A percentile compares a stretch with the other conserved stretches of the same genome.
phyloP scores from a whole-genome alignment of 768 basidiomycete genomes.

The Psilocybe azurescens region DNA sequence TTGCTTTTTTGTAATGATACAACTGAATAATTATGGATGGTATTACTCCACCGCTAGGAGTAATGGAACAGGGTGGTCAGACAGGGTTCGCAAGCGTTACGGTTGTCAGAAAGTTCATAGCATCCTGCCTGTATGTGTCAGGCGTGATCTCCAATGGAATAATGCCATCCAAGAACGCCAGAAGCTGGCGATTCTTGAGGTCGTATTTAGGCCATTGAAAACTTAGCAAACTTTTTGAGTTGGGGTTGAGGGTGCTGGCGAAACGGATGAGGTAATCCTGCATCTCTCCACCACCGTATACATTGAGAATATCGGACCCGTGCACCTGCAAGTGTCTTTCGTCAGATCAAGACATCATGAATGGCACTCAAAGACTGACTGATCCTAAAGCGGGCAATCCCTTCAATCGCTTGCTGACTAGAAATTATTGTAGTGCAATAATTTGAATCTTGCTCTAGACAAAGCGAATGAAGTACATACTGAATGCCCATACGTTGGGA shows the following conservation, averaged over 20 bases:
- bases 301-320: conserved; percentile 42
- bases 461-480: conserved; percentile 28
- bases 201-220: conserved; percentile 31
- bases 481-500: conserved; percentile 45
- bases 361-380: conserved; percentile 27
- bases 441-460: background rate
- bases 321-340: conserved; percentile 37
- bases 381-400: conserved; percentile 45
- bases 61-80: conserved; percentile 2
- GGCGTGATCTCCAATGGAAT: conserved; percentile 30
- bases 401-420: conserved; percentile 53
- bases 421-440: conserved; percentile 6
- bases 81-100: conserved; percentile 26
- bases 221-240: conserved; percentile 10
- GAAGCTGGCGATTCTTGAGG: conserved; percentile 26
- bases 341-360: background rate
- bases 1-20: background rate
- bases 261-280: conserved; percentile 52
- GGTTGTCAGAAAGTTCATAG: conserved; percentile 32
- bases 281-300: conserved; percentile 46
- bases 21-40: background rate
- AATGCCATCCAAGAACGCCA: conserved; percentile 36
- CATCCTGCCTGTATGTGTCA: conserved; percentile 33
- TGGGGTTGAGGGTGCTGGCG: conserved; percentile 32
- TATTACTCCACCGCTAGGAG: background rate